Evolutionary conservation across 129 eudicot species (phyloP), one percentile per base, ranked within the genome.

Genomic region (Scalesia atractyloides): DNA sequence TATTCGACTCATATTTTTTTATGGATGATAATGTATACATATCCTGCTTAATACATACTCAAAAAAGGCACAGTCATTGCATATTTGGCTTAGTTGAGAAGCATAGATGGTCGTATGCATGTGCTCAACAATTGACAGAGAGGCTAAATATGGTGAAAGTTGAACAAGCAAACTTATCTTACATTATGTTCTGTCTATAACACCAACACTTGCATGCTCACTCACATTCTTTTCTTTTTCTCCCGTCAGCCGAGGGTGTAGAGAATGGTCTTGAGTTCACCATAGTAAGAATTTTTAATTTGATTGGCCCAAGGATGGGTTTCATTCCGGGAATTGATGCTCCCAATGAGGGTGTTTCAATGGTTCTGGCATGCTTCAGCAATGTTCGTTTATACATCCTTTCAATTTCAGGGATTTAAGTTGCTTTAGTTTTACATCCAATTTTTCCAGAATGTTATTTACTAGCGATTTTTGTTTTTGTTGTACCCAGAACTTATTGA

Each of bases 221-320:
- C 71, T 62, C 41, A 48, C 26, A 12, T 60, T 18, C 19, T 72
- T 76, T 14, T 15, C 19, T 13, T 9, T 70, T 60, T 13, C 71
- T 47, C 18, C 14, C 48, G 61, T 52, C 88, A 86, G 96, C 92
- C 2, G 98, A 89, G 86, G 98, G 98, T 60, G 98, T 96, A n/a
- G 96, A 89, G 76, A 92, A 92, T 36, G 96, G 89, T 78, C 90
- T 89, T 2, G 92, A 89, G 63, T 92, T 92, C 76, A 86, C 98
- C 33, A 89, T 92, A 66, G 98, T 89, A 56, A 82, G 98, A 74
- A 96, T 96, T 39, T 92, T 92, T 58, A 92, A 92, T 78, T 87
- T 96, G 98, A 92, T 92, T 79, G 97, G 98, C 64, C 98, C 96
- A 3, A 89, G 98, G 79, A 92, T 92, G 97, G 96, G 89, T 77